These are phyloP conservation scores for Phytophthora rubi DNA, from an alignment of 352 stramenopile species.

Conservation along the genomic window DNA sequence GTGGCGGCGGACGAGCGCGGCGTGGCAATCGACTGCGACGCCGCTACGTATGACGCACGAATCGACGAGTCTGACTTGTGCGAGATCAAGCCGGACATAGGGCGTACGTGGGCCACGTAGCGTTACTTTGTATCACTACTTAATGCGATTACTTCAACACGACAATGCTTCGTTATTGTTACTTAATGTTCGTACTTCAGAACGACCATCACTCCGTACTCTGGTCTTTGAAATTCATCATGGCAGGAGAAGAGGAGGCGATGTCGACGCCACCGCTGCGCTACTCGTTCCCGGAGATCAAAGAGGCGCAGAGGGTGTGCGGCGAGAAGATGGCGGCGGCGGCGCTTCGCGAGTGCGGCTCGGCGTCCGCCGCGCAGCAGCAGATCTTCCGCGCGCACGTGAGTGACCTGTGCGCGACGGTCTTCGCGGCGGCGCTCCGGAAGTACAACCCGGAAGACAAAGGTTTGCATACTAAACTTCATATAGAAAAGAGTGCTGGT, in stretches of 20 bases:
- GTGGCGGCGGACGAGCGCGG: neutral
- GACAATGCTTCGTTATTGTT: too few relatives aligned
- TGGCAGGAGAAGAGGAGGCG: constrained; percentile 24
- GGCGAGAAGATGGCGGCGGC: constrained; percentile 59
- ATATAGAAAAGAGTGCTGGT: neutral
- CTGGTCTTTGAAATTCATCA: neutral
- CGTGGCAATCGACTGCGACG: too few relatives aligned
- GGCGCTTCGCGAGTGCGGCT: constrained; percentile 56
- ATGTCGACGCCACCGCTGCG: constrained; percentile 23
- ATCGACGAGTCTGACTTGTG: too few relatives aligned
- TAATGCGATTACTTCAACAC: too few relatives aligned
- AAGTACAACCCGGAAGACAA: constrained; percentile 78
- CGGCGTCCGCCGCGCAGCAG: constrained; percentile 61
- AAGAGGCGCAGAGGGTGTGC: constrained; percentile 74
- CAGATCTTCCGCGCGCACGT: constrained; percentile 83
- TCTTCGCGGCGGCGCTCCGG: constrained; percentile 68
- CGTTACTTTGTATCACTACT: too few relatives aligned
- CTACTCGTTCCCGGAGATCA: constrained; percentile 82
- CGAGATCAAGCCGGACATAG: too few relatives aligned
- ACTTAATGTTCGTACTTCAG: too few relatives aligned
- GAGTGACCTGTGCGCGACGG: constrained; percentile 73
- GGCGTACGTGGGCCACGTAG: too few relatives aligned
- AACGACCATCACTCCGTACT: too few relatives aligned
- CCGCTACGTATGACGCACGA: too few relatives aligned
- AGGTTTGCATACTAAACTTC: constrained; percentile 28